Conservation (phyloP, 2,329 filamentous ascomycete species). For the Teratosphaeria zuluensis region DNA sequence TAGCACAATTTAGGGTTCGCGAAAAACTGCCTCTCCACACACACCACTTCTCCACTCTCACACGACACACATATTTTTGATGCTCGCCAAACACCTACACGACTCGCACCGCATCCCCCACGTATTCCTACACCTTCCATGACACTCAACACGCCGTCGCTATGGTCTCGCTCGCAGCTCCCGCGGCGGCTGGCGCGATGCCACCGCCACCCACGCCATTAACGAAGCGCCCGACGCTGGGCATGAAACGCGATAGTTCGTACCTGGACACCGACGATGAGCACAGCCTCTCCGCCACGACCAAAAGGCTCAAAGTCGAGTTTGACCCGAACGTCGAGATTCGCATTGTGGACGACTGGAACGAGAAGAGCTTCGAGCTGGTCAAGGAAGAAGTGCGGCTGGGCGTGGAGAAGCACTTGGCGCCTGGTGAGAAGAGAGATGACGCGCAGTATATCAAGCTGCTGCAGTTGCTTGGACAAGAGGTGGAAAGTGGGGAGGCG, state of each 20-base stretch:
- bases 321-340: slow-evolving; percentile 41
- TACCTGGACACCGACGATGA: slow-evolving; percentile 29
- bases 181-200: slow-evolving; percentile 20
- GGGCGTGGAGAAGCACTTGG: slow-evolving; percentile 30
- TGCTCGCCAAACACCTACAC: neutral
- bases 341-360: slow-evolving; percentile 34
- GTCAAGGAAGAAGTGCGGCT: slow-evolving; percentile 53
- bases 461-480: slow-evolving; percentile 18
- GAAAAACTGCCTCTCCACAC: neutral
- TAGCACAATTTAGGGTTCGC: neutral
- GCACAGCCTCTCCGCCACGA: slow-evolving; percentile 23
- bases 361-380: slow-evolving; percentile 46
- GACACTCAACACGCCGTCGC: neutral
- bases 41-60: neutral
- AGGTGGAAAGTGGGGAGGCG: slow-evolving; percentile 29
- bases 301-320: slow-evolving; percentile 38
- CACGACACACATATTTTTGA: neutral
- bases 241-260: slow-evolving; percentile 28
- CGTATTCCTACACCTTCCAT: neutral
- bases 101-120: neutral
- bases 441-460: slow-evolving; percentile 49
- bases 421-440: slow-evolving; percentile 37
- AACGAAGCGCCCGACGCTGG: slow-evolving; percentile 22
- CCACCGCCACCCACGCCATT: slow-evolving; percentile 23
- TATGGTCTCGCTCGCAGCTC: slow-evolving; percentile 26